Percentiles rank a stretch among this genome's conserved stretches.
Evolutionary conservation across 805 yeast genomes (phyloP).

Genomic region (Dipodascopsis uninucleata): DNA sequence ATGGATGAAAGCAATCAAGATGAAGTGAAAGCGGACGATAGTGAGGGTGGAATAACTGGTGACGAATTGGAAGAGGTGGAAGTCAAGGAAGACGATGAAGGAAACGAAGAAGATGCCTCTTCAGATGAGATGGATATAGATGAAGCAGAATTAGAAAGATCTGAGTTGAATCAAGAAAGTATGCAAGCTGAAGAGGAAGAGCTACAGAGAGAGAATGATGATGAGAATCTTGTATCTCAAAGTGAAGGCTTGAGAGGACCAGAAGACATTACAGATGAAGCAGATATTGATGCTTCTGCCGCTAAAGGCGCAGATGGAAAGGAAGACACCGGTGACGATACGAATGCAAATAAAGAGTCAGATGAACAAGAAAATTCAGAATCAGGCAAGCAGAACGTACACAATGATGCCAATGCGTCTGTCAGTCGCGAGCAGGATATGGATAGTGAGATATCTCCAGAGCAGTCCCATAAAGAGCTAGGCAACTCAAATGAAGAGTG

Average conservation of each 20-base stretch:
- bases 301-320: conserved; percentile 53
- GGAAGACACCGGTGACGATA: conserved; percentile 17
- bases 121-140: conserved; percentile 38
- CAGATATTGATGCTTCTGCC: conserved; percentile 46
- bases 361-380: conserved; percentile 10
- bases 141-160: conserved; percentile 36
- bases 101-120: conserved; percentile 32
- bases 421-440: conserved; percentile 7
- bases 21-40: conserved; percentile 32
- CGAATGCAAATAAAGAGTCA: conserved; percentile 10
- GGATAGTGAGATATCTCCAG: conserved; percentile 28
- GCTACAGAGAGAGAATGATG: conserved; percentile 40
- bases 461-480: conserved; percentile 71
- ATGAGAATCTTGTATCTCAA: conserved; percentile 47
- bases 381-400: background rate
- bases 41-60: conserved; percentile 24
- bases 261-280: conserved; percentile 63
- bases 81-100: conserved; percentile 33
- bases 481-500: conserved; percentile 91
- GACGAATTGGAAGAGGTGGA: conserved; percentile 31
- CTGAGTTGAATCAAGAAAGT: conserved; percentile 37
- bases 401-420: background rate
- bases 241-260: conserved; percentile 72
- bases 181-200: conserved; percentile 36
- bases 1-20: conserved; percentile 30